Evolutionary conservation across 1,284 basidiomycete genomes (phyloP), one percentile per base, ranked within the genome.

Genomic region (Cerrena zonata): DNA sequence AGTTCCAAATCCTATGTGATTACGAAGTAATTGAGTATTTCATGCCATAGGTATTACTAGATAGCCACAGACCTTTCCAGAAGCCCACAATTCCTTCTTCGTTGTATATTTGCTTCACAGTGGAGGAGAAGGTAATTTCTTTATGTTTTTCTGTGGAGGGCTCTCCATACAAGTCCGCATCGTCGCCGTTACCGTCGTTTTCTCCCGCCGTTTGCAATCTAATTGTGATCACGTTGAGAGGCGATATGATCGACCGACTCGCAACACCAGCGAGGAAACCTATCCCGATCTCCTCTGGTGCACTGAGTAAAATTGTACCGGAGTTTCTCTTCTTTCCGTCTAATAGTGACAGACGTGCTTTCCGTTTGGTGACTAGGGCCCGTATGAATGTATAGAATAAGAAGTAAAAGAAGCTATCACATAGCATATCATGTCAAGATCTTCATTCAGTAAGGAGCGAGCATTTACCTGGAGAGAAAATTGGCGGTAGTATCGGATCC

Each of bases 241-340:
- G 79, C 5, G 74, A 78, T 0, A 78, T 75, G 5, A 80, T 65
- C 0, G 74, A 73, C n/a, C 77, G 70, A 45, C 77, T 79, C 0
- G 73, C 71, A 2, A 80, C 72, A 15, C 79, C 79, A 0, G 79
- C 76, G 5, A 77, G 43, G 55, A 77, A 80, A 2, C 79, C 79
- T 1, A 80, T 66, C 0, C 70, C 58, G 0, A 82, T 63, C 52
- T 82, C 79, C 48, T 78, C 71, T 1, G 69, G 52, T 2, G 76
- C 71, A 50, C 50, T 57, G 26, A 67, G 47, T 3, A 60, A 51
- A 3, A 57, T 51, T 39, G 62, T 53, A 15, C 58, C 49, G 24
- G 60, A 46, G 34, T 48, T 52, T 53, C 39, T 49, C 22, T 38
- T 48, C 7, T 45, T 50, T 25, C 4, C 45, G 34, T 21, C 23